Percentiles rank a stretch among this genome's conserved stretches.
Evolutionary conservation across 2,329 filamentous ascomycete genomes (phyloP).

Genomic region (Trichoderma atrobrunneum): DNA sequence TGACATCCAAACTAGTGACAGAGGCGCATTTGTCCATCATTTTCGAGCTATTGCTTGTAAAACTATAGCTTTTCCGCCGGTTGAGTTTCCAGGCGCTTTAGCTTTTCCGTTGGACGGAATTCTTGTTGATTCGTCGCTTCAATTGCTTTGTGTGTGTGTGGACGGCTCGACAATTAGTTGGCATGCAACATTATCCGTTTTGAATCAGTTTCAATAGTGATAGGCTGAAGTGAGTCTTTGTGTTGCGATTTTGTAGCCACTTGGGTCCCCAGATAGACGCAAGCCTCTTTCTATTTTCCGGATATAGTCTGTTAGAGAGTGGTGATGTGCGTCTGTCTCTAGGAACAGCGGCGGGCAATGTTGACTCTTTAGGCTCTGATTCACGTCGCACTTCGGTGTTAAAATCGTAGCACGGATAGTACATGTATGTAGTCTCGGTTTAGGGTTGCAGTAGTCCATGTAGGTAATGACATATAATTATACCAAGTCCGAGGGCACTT

Average conservation of each 20-base stretch:
- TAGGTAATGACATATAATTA: background rate
- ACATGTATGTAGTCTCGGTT: background rate
- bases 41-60: background rate
- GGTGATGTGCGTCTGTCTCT: background rate
- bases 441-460: background rate
- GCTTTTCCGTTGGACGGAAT: background rate
- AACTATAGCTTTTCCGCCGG: background rate
- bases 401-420: background rate
- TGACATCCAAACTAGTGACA: background rate
- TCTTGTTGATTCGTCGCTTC: background rate
- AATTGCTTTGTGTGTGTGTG: background rate
- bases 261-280: background rate
- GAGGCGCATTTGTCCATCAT: background rate
- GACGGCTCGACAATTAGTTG: background rate
- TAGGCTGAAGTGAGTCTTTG: background rate
- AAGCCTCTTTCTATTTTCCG: background rate
- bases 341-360: background rate
- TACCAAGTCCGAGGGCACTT: background rate
- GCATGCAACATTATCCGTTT: background rate
- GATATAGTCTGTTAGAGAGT: background rate
- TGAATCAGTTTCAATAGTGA: background rate
- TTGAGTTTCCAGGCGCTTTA: background rate
- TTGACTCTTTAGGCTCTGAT: background rate
- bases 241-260: background rate
- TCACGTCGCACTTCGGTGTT: background rate